Conservation (phyloP, 371 early-diverging fungal species). For the Rhizomucor pusillus region DNA sequence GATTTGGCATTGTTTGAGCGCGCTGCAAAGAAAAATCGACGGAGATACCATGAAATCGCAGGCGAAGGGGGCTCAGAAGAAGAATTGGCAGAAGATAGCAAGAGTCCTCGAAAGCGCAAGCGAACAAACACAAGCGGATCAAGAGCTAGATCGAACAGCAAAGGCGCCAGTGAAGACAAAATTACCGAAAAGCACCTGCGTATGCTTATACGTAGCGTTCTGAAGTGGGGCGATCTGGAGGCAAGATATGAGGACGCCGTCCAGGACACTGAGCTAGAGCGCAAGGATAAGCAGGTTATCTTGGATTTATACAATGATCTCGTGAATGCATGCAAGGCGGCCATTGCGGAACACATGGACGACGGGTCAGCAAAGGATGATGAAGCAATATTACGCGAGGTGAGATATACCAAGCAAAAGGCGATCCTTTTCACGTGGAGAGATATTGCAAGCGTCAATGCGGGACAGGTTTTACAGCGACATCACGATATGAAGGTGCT, state of each 20-base stretch:
- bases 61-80: constrained; percentile 20
- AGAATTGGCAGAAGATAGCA: constrained; percentile 14
- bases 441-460: constrained; percentile 82
- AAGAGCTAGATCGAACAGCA: not conserved
- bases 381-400: constrained; percentile 45
- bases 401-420: constrained; percentile 68
- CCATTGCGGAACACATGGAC: constrained; percentile 56
- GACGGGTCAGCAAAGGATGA: constrained; percentile 28
- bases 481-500: constrained; percentile 53
- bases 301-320: constrained; percentile 57
- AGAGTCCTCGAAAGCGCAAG: constrained; percentile 12
- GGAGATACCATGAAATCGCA: constrained; percentile 30
- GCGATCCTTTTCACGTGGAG: constrained; percentile 77
- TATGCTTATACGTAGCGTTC: constrained; percentile 72
- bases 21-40: constrained; percentile 46
- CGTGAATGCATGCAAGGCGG: constrained; percentile 68
- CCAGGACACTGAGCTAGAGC: constrained; percentile 72
- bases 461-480: constrained; percentile 70
- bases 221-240: constrained; percentile 81
- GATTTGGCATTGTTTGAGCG: constrained; percentile 51
- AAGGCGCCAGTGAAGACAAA: constrained; percentile 31
- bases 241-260: constrained; percentile 77
- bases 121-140: not conserved
- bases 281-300: constrained; percentile 66
- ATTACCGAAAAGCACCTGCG: constrained; percentile 80